Evolutionary conservation across 768 basidiomycete genomes (phyloP), one percentile per base, ranked within the genome.

Genomic region (Pisolithus sp.): DNA sequence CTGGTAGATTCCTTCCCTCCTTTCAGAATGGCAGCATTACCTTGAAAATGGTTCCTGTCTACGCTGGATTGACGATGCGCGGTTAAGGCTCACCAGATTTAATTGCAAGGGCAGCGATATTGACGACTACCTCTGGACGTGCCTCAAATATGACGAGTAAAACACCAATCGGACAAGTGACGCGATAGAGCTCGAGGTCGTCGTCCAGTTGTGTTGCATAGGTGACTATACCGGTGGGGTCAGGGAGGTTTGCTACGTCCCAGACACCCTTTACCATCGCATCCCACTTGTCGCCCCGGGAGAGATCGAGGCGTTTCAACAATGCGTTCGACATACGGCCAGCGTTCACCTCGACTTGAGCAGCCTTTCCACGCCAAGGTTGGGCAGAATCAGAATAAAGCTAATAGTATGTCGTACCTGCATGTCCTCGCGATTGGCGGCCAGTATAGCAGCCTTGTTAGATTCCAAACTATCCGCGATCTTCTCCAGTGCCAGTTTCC

Each of bases 101-200:
- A 64, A 99, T 89, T 1, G 96, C 95, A 62, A 98, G 73, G 0
- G 93, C 81, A 5, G 96, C 91, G 56, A 99, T 97, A 66, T 98
- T 98, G 38, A 97, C 89, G 23, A 98, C 92, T 12, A 99, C 95
- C 66, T 99, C 96, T 1, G 96, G 96, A 26, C 95, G 79, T 3
- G 95, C 89, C 68, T 98, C 96, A 60, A 99, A 99, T 54, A 99
- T 95, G 55, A 98, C 91, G 47, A 99, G 77, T 12, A 99, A 74
- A 1, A 96, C 93, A 20, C 96, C 96, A 56, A 99, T 94, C 0
- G 96, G 94, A 63, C 95, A 98, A 0, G 95, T 89, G 1, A 98
- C 88, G 28, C 93, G 83, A 69, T 95, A 92, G 3, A 99, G 78
- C 57, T 96, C 89, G 20, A 98, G 76, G 0, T 73, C 78, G 51